Percentiles rank a stretch among this genome's conserved stretches.
phyloP scores from a whole-genome alignment of 1,284 basidiomycete species.

The Rhodotorula sp. region DNA sequence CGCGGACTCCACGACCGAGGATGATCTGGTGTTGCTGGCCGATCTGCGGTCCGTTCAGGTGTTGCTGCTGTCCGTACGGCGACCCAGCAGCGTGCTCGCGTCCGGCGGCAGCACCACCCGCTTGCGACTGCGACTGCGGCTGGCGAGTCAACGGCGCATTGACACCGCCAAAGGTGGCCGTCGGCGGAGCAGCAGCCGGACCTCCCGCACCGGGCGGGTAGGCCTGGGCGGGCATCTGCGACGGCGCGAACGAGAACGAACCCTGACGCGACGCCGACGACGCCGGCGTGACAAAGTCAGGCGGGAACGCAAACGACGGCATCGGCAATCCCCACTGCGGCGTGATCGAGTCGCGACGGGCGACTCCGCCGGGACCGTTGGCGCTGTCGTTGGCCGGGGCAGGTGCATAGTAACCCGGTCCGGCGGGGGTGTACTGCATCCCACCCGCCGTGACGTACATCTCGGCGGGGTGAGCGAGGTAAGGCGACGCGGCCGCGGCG shows the following conservation, averaged over 20 bases:
- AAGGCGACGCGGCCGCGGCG: conserved; percentile 14
- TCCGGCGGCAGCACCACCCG: not conserved
- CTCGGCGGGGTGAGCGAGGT: conserved; percentile 11
- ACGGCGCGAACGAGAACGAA: conserved; percentile 35
- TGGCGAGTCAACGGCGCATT: not conserved
- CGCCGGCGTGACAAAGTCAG: conserved; percentile 14
- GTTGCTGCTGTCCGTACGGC: not conserved
- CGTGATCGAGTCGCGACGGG: conserved; percentile 34
- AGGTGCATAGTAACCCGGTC: not conserved
- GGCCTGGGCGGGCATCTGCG: conserved; percentile 5
- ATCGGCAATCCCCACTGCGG: conserved; percentile 28
- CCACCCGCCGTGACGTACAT: not conserved
- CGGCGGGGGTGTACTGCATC: not conserved
- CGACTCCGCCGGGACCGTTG: not conserved
- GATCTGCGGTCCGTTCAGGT: conserved; percentile 21
- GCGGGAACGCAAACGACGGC: conserved; percentile 32
- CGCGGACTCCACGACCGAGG: conserved; percentile 29
- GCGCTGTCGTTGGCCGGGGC: not conserved
- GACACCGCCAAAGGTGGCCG: not conserved
- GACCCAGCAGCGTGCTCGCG: too few relatives aligned
- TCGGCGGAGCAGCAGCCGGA: conserved; percentile 4
- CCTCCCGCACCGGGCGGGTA: conserved; percentile 5
- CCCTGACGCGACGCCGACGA: conserved; percentile 31
- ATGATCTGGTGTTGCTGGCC: conserved; percentile 42
- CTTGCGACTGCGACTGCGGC: not conserved